These are phyloP conservation scores for Verticillium isaacii DNA, from an alignment of 2,329 filamentous ascomycete genomes.

Conservation along the genomic window DNA sequence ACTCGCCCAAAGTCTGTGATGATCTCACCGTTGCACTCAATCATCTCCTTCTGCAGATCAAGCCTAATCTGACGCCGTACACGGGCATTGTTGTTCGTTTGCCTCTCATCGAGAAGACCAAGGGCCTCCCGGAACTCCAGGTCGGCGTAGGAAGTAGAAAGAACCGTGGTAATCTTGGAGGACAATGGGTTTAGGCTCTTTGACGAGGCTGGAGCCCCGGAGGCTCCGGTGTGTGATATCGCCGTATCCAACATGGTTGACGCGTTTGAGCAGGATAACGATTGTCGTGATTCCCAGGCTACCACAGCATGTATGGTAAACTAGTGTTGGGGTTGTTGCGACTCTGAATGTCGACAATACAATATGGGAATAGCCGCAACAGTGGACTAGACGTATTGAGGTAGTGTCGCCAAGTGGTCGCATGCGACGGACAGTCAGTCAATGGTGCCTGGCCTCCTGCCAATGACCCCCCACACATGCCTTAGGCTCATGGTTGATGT, in stretches of 20 bases:
- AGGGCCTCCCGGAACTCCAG: conserved; percentile 85
- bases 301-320: neutral
- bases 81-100: conserved; percentile 69
- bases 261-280: neutral
- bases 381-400: no score
- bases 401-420: no score
- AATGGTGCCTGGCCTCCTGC: no score
- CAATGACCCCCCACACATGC: no score
- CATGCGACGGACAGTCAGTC: no score
- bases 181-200: conserved; percentile 61
- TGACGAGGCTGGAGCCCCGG: conserved; percentile 27
- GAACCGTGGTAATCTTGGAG: conserved; percentile 75
- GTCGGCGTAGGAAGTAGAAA: conserved; percentile 91
- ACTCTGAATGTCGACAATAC: no score
- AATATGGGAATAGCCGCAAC: neutral
- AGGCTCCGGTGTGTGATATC: conserved; percentile 1
- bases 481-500: neutral
- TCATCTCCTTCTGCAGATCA: conserved; percentile 85
- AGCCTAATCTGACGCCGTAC: conserved; percentile 74
- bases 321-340: neutral
- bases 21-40: conserved; percentile 86
- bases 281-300: neutral
- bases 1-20: conserved; percentile 85
- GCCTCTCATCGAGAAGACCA: conserved; percentile 68
- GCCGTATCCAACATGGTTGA: neutral